Conservation (phyloP, 2,329 filamentous ascomycete species). For the Hymenoscyphus salicellus region DNA sequence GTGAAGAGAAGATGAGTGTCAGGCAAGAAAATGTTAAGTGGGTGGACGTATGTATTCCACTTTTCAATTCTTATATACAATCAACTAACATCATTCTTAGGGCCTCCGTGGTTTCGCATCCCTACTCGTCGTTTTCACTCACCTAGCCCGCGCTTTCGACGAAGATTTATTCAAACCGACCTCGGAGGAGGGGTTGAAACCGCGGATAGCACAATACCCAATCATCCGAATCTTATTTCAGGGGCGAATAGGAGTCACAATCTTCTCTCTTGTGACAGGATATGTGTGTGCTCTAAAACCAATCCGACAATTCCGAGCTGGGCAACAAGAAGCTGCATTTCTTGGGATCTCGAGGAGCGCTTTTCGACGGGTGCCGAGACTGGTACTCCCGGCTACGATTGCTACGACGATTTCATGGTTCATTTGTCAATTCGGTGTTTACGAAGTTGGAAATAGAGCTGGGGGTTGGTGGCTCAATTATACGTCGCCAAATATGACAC, state of each 20-base stretch:
- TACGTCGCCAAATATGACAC: slow-evolving; percentile 45
- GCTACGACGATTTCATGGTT: slow-evolving; percentile 56
- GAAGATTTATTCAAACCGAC: slow-evolving; percentile 48
- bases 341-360: slow-evolving; percentile 54
- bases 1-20: slow-evolving; percentile 23
- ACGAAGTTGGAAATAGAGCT: slow-evolving; percentile 52
- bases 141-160: slow-evolving; percentile 52
- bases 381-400: slow-evolving; percentile 55
- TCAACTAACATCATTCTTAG: slow-evolving; percentile 35
- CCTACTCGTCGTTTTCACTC: slow-evolving; percentile 53
- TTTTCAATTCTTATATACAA: slow-evolving; percentile 9
- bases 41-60: slow-evolving; percentile 50
- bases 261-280: slow-evolving; percentile 64
- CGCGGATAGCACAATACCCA: slow-evolving; percentile 55
- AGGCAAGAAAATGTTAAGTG: slow-evolving; percentile 52
- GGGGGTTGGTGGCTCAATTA: slow-evolving; percentile 59
- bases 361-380: slow-evolving; percentile 55
- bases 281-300: slow-evolving; percentile 63
- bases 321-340: slow-evolving; percentile 52
- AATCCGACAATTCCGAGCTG: slow-evolving; percentile 52
- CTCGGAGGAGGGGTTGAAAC: slow-evolving; percentile 42
- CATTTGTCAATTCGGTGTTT: slow-evolving; percentile 54
- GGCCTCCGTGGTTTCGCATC: slow-evolving; percentile 56
- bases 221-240: slow-evolving; percentile 58
- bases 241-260: slow-evolving; percentile 62